Percentiles rank a stretch among this genome's conserved stretches.
phyloP scores from a whole-genome alignment of 1,139 yeast species.

The Spathaspora sp. region DNA sequence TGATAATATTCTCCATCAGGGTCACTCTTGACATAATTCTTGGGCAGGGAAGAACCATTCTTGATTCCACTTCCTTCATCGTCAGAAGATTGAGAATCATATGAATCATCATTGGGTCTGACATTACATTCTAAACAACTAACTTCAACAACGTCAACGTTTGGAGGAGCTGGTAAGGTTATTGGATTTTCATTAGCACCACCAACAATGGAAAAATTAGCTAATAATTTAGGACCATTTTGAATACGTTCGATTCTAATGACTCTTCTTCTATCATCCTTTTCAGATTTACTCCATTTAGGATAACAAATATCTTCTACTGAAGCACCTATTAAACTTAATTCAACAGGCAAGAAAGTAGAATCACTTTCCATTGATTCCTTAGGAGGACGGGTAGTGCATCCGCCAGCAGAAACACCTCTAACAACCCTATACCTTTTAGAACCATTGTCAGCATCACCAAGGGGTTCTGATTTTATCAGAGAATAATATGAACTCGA shows the following conservation, averaged over 20 bases:
- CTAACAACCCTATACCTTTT: constrained; percentile 46
- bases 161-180: constrained; percentile 32
- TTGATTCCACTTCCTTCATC: constrained; percentile 15
- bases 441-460: constrained; percentile 1
- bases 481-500: background rate
- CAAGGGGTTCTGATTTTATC: background rate
- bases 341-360: constrained; percentile 45
- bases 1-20: constrained; percentile 26
- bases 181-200: constrained; percentile 49
- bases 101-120: constrained; percentile 31
- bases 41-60: constrained; percentile 13
- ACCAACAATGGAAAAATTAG: constrained; percentile 52
- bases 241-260: constrained; percentile 58
- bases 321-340: constrained; percentile 44
- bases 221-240: constrained; percentile 44
- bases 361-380: constrained; percentile 31
- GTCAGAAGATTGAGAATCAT: constrained; percentile 20
- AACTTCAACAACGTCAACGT: constrained; percentile 55
- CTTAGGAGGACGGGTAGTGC: constrained; percentile 56
- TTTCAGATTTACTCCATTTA: constrained; percentile 48
- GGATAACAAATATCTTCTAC: constrained; percentile 50
- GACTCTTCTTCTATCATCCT: constrained; percentile 52
- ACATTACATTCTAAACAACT: constrained; percentile 53
- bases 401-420: constrained; percentile 61
- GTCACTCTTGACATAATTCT: constrained; percentile 17